A percentile compares a stretch with the other conserved stretches of the same genome.
phyloP scores from a whole-genome alignment of 2,329 filamentous ascomycete genomes.

The Arthrobotrys conoides region DNA sequence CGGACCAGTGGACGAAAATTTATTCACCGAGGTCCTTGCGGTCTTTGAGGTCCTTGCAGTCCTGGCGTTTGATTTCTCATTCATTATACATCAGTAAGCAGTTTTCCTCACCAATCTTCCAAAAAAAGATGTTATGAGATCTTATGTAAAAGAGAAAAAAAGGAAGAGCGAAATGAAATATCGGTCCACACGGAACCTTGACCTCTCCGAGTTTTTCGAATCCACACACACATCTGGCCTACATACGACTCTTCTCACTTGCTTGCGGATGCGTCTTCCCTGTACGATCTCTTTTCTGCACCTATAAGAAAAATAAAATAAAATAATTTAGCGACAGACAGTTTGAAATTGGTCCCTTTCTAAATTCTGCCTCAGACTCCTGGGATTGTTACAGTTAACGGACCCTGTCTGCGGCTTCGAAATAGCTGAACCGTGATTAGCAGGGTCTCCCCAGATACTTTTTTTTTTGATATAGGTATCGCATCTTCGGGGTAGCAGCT shows the following conservation, averaged over 20 bases:
- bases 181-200: slow-evolving; percentile 17
- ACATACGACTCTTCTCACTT: background rate
- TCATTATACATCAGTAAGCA: slow-evolving; percentile 30
- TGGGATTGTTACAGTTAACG: slow-evolving; percentile 17
- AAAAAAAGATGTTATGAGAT: background rate
- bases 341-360: slow-evolving; percentile 44
- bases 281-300: background rate
- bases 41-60: background rate
- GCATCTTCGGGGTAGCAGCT: slow-evolving; percentile 22
- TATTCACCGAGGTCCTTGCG: slow-evolving; percentile 16
- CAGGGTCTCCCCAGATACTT: slow-evolving; percentile 53
- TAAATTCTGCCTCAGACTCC: slow-evolving; percentile 30
- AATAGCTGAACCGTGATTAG: slow-evolving; percentile 56
- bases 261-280: background rate
- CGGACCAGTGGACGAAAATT: slow-evolving; percentile 56
- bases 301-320: background rate
- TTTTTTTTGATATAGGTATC: slow-evolving; percentile 13
- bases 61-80: slow-evolving; percentile 41
- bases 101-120: background rate
- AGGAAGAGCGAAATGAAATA: slow-evolving; percentile 21
- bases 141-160: background rate
- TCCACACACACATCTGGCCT: background rate
- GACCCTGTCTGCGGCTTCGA: slow-evolving; percentile 41
- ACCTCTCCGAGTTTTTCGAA: slow-evolving; percentile 12
- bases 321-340: slow-evolving; percentile 32